Evolutionary conservation across 768 basidiomycete species (phyloP), one percentile per base, ranked within the genome.

Genomic region (Rhizopogon vulgaris): DNA sequence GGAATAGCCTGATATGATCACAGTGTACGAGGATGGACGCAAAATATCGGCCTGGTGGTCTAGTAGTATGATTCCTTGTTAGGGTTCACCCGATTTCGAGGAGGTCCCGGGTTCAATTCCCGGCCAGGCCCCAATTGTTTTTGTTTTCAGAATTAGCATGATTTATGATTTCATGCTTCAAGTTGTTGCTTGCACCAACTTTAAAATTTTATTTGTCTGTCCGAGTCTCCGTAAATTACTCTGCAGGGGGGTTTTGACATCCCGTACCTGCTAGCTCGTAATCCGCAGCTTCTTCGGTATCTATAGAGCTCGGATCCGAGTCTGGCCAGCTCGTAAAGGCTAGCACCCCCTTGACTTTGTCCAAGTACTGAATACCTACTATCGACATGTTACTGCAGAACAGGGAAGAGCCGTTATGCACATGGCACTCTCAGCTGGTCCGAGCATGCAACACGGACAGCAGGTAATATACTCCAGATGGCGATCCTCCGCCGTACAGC

Each of bases 71-170:
- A 80, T 78, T 78, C 78, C 76, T 78, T 76, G 75, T 79, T 79
- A 74, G 78, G 77, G 78, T 52, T 51, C 37, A 47, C 3, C 22
- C 22, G 22, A 22, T 40, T 36, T 64, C 69, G 83, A 84, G 84
- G 84, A 86, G 85, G 85, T 85, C 83, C 83, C 78, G 83, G 84
- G 85, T 86, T 87, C 84, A 85, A 86, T 85, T 85, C 84, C 83
- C 83, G 79, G 83, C 78, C 76, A 83, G 82, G 84, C 82, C 83
- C 77, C 11, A 1, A 3, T 14, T 34, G 46, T 48, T 24, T 56
- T 53, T 64, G 56, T 53, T 47, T 3, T 38, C 9, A 38, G n/a
- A 9, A 38, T 9, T 9, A 8, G 36, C 36, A 5, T 15, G 28
- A 28, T 7, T 10, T 30, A 30, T 7, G 28, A 10, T 30, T 7